Conservation (phyloP, 2,329 filamentous ascomycete genomes). For the Orbilia brochopaga region DNA sequence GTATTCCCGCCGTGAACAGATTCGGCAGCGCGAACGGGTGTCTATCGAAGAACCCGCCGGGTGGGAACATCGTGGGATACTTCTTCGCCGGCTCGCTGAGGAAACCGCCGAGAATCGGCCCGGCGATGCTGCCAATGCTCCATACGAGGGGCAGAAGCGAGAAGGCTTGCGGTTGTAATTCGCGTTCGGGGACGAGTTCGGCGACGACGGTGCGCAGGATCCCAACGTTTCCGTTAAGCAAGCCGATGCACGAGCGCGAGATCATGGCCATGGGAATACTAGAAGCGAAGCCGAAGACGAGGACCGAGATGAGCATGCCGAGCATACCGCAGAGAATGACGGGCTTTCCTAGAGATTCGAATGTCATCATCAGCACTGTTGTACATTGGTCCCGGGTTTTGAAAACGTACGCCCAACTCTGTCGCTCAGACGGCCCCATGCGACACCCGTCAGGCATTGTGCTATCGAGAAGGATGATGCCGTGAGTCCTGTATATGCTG, state of each 20-base stretch:
- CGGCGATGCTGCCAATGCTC: slow-evolving; percentile 85
- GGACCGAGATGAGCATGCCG: slow-evolving; percentile 79
- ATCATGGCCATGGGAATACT: slow-evolving; percentile 79
- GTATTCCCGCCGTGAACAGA: slow-evolving; percentile 75
- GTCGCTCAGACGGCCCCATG: slow-evolving; percentile 80
- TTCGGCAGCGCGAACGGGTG: slow-evolving; percentile 89
- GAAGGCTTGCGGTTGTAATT: slow-evolving; percentile 81
- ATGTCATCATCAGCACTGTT: background rate
- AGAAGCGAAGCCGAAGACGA: slow-evolving; percentile 83
- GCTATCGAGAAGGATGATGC: slow-evolving; percentile 74
- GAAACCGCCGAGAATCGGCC: slow-evolving; percentile 82
- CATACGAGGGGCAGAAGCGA: slow-evolving; percentile 91
- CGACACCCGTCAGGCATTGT: slow-evolving; percentile 73
- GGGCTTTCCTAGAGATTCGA: slow-evolving; percentile 68
- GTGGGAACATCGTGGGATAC: slow-evolving; percentile 73
- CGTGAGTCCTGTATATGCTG: slow-evolving; percentile 61
- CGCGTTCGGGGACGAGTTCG: slow-evolving; percentile 85
- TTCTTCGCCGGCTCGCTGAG: slow-evolving; percentile 80
- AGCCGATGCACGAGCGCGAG: slow-evolving; percentile 77
- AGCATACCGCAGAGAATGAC: slow-evolving; percentile 75
- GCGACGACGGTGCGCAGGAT: slow-evolving; percentile 92
- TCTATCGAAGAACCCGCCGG: slow-evolving; percentile 70
- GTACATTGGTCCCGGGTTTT: background rate
- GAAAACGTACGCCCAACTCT: slow-evolving; percentile 64
- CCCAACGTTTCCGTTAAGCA: slow-evolving; percentile 89